Evolutionary conservation across 1,284 basidiomycete genomes (phyloP), one percentile per base, ranked within the genome.

Genomic region (Moniliella sp.): DNA sequence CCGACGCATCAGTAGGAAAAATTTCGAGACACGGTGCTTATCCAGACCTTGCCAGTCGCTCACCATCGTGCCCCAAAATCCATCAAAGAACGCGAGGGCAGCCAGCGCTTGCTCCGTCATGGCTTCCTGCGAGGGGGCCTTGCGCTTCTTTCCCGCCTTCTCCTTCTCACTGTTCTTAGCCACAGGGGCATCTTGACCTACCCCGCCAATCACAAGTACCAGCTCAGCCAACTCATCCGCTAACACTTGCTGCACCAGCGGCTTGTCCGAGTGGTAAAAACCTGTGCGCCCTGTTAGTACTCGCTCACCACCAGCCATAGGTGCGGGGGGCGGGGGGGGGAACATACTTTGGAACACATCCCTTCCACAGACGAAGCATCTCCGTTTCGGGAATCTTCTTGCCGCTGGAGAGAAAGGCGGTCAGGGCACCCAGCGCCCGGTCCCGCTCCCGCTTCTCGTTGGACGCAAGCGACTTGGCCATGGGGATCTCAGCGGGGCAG

Each of bases 221-320:
- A 94, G 67, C 37, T 81, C 73, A 7, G 88, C 75, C 15, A 97
- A 65, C 49, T 88, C 80, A 5, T 68, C 66, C 0, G 88, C 83
- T 4, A 97, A 70, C 3, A 74, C 74, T 61, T 97, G 91, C 59
- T 97, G 88, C 3, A 97, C 76, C 2, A 88, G 68, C 4, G 88
- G 86, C 61, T 97, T 97, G 65, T 97, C 88, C 2, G 83, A 93
- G 84, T 94, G 94, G 86, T 86, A 97, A 63, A 88, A 94, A 19
- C 41, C 38, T 41, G 15, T n/a, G n/a, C n/a, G n/a, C n/a, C n/a
- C n/a, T n/a, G n/a, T n/a, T n/a, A n/a, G n/a, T n/a, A n/a, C n/a
- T n/a, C n/a, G n/a, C n/a, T n/a, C n/a, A n/a, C n/a, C n/a, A n/a
- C n/a, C n/a, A n/a, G n/a, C n/a, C n/a, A n/a, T n/a, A n/a, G n/a